Evolutionary conservation across 1,284 basidiomycete species (phyloP), one percentile per base, ranked within the genome.

Genomic region (Schizophyllum amplum): DNA sequence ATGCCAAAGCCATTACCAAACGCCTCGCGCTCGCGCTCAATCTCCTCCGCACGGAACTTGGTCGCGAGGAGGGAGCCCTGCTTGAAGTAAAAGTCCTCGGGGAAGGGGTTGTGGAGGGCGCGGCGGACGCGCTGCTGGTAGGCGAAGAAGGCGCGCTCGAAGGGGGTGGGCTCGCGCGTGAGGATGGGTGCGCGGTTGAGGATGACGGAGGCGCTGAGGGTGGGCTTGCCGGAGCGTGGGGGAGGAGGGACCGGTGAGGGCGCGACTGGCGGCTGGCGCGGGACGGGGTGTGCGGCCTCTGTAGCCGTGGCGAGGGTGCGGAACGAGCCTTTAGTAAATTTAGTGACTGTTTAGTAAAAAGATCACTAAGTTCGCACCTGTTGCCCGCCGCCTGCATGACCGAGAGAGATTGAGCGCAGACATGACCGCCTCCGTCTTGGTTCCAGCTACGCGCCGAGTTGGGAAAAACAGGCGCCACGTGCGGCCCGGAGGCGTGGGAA

Each of bases 61-160:
- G 86, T 85, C 68, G 95, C 88, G 27, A 96, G 82, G 2, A 93
- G 79, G 0, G 92, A 92, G 0, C 94, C 95, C 59, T 87, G 85
- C 72, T 95, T 95, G 80, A 98, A 98, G 78, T 97, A 98, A 71
- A 97, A 96, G 49, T 93, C 86, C 57, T 84, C 81, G 17, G 92
- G 88, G 70, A 94, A 87, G 0, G 95, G 94, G 67, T 94, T 94
- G 67, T 90, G 87, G 48, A 98, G 75, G 4, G 93, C 88, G 63
- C 92, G 87, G 62, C 86, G 83, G 62, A 98, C 83, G 55, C 87
- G 82, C 9, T 83, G 79, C 68, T 94, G 91, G 80, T 97, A 97
- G 54, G 82, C 77, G 73, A 91, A 89, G 73, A 93, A 97, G 11
- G 93, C 85, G 63, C 79, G 75, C 73, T 96, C 95, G 65, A 98